Evolutionary conservation across 148 eudicot genomes (phyloP), one percentile per base, ranked within the genome.

Genomic region (Selenicereus undatus): DNA sequence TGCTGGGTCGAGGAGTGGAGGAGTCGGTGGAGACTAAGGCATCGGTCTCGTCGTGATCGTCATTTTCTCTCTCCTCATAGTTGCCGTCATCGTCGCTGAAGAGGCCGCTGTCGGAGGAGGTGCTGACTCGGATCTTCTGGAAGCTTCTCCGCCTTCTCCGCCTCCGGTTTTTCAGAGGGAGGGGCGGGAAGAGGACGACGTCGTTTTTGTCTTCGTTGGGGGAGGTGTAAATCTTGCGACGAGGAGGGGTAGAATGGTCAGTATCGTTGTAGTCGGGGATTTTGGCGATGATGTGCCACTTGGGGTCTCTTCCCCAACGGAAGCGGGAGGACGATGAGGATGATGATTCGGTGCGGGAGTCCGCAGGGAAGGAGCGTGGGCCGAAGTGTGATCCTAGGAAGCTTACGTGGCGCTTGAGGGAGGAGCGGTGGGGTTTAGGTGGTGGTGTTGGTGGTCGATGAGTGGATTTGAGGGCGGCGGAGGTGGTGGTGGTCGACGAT

Each of bases 231-330:
- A 92, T 89, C 64, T 94, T 92, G 35, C 81, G 89, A 30, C 91
- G 93, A 58, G 94, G 97, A 74, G 82, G 81, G 81, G 82, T 60
- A 20, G 84, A 51, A 6, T 77, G 78, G 81, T 81, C 78, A 77
- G 64, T 84, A 0, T 76, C 14, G 75, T 74, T 17, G 1, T 83
- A 82, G 71, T 84, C 75, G 81, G 71, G 22, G 76, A 82, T 77
- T 24, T 87, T 85, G 39, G 90, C 86, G 20, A 88, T 85, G 21
- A 93, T 93, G 87, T 91, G 91, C 91, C 91, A 94, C 24, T 88
- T 80, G 52, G 85, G 87, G 8, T 87, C 87, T 72, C 88, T 87
- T 3, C 71, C 72, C 93, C 93, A 91, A 39, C 78, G 74, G 72
- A 80, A 80, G 22, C 20, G 82, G 21, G 76, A 56, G 26, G 71